Evolutionary conservation across 306 rosid species (phyloP), one percentile per base, ranked within the genome.

Genomic region (Cucumis hystrix): DNA sequence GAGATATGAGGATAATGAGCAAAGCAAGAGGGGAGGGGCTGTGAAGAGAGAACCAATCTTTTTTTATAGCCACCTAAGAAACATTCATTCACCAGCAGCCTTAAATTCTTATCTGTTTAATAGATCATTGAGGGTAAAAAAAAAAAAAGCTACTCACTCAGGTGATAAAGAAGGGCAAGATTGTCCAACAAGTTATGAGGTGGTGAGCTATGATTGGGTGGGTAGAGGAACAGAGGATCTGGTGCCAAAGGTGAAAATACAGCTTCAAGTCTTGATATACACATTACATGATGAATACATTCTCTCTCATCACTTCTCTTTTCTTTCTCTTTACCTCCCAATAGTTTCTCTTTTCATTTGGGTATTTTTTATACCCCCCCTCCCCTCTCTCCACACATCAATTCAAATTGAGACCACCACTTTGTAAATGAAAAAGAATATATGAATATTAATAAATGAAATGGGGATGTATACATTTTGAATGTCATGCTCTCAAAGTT

Each of bases 401-500:
- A 71, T 49, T 71, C 61, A 70, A 45, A 47, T 70, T 51, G 61
- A 72, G 76, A 72, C 77, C 63, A 73, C 77, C 77, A 73, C 77
- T 52, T 73, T 73, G 63, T 17, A 52, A 59, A 61, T 61, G 69
- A 14, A 33, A 28, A 58, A 21, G 68, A 76, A 76, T 57, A 39
- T 58, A 57, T 71, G 76, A 47, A 49, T 70, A 43, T 47, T 30
- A 52, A 73, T 73, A 60, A 76, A 76, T 57, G 78, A 75, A 75
- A 57, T 37, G 54, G 52, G 77, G 66, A 67, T 67, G 74, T 21
- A 30, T 39, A 39, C 68, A 76, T 14, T 58, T 57, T 60, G 72
- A 77, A 77, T 77, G 74, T 63, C 73, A 60, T 77, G 51, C 80
- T 77, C 80, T 77, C 74, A 60, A 30, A 77, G 61, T 77, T 51